phyloP scores from a whole-genome alignment of 1,284 basidiomycete genomes.

The Mycena citricolor region DNA sequence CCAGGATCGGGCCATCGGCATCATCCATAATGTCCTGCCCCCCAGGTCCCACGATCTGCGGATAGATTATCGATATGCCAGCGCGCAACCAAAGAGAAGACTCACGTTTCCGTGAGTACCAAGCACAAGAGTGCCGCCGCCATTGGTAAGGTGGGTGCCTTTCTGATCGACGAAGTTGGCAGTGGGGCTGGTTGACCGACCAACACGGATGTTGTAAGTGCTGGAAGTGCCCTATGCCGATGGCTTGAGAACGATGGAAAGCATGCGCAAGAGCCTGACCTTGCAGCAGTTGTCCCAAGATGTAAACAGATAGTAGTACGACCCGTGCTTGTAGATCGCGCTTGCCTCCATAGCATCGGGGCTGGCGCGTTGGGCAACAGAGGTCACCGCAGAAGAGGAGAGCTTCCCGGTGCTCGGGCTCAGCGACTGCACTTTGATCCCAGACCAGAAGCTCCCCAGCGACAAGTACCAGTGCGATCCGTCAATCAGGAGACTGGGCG shows the following conservation, averaged over 20 bases:
- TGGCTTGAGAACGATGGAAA: no score
- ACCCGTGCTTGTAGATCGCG: conserved; percentile 42
- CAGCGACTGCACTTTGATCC: conserved; percentile 38
- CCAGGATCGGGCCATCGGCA: conserved; percentile 37
- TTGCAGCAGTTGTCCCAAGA: conserved; percentile 59
- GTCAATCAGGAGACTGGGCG: conserved; percentile 18
- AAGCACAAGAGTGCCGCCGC: conserved; percentile 54
- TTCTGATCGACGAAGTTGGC: conserved; percentile 48
- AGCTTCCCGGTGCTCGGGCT: conserved; percentile 43
- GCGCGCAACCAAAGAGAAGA: background rate
- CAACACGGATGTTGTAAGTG: conserved; percentile 60
- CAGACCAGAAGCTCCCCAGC: conserved; percentile 51
- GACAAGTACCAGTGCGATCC: conserved; percentile 42
- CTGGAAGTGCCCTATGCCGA: conserved; percentile 44
- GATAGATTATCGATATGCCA: conserved; percentile 26
- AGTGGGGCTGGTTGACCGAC: conserved; percentile 42
- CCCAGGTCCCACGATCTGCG: conserved; percentile 45
- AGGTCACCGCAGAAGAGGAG: conserved; percentile 34
- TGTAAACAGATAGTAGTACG: conserved; percentile 55
- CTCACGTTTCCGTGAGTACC: no score
- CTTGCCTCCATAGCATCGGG: conserved; percentile 46
- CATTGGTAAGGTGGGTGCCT: conserved; percentile 43
- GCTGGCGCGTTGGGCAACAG: conserved; percentile 43
- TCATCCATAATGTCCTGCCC: conserved; percentile 40
- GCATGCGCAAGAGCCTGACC: background rate